phyloP scores from a whole-genome alignment of 2,329 filamentous ascomycete genomes.

The Mariannaea elegans region DNA sequence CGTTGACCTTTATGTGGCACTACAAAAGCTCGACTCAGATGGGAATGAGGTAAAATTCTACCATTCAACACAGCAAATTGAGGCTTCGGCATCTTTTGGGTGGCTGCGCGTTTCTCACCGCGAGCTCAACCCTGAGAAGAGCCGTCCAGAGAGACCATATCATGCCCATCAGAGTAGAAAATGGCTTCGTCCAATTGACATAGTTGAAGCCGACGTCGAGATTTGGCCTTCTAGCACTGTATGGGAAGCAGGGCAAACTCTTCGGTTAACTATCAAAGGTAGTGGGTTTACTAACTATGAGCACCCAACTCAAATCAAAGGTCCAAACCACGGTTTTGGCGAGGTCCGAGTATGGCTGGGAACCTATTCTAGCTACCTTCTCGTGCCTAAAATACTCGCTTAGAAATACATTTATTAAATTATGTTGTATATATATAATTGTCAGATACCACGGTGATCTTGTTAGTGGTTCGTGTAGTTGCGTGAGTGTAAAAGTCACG shows the following conservation, averaged over 20 bases:
- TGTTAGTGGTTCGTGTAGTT: no score
- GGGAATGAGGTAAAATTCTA: not conserved
- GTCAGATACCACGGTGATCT: no score
- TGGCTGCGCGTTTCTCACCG: constrained; percentile 8
- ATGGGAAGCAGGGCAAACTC: constrained; percentile 14
- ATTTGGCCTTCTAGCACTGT: constrained; percentile 16
- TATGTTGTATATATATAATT: no score
- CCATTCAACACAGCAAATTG: not conserved
- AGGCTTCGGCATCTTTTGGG: not conserved
- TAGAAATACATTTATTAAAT: no score
- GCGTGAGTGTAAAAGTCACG: no score
- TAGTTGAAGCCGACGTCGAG: constrained; percentile 18
- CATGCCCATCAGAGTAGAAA: not conserved
- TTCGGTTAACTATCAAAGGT: constrained; percentile 13
- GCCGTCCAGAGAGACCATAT: not conserved
- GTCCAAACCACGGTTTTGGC: constrained; percentile 14
- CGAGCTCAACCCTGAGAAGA: not conserved
- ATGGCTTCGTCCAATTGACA: constrained; percentile 10
- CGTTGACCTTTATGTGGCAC: constrained; percentile 1
- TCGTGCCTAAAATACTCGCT: no score
- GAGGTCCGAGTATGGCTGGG: constrained; percentile 14
- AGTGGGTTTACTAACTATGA: constrained; percentile 7
- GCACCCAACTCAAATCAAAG: constrained; percentile 7
- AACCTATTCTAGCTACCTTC: no score
- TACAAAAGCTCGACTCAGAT: constrained; percentile 1